These are phyloP conservation scores for Linnemannia elongata DNA, from an alignment of 192 early-diverging fungal species.

Conservation along the genomic window DNA sequence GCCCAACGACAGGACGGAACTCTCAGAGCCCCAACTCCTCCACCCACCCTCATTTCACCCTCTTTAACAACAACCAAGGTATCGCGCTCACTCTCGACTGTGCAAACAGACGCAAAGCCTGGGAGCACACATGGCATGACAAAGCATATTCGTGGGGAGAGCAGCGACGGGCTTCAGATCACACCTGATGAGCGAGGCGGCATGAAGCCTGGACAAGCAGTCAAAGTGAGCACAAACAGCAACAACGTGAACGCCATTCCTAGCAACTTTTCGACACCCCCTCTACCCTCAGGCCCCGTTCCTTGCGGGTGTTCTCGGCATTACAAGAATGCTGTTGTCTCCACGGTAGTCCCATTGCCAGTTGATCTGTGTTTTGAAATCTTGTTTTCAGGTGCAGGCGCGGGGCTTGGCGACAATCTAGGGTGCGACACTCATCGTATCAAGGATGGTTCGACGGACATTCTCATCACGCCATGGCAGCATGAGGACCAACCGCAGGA, in stretches of 20 bases:
- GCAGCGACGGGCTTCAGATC: neutral
- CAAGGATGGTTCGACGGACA: conserved; percentile 32
- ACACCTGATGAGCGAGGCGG: neutral
- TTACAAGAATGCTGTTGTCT: conserved; percentile 26
- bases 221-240: neutral
- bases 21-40: conserved; percentile 13
- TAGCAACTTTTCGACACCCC: neutral
- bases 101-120: neutral
- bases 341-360: conserved; percentile 22
- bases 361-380: conserved; percentile 33
- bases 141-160: conserved; percentile 1
- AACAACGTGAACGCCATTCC: neutral
- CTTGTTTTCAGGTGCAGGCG: conserved; percentile 30
- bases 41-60: conserved; percentile 23
- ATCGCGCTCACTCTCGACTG: conserved; percentile 28
- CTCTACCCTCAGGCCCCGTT: conserved; percentile 2
- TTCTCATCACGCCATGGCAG: conserved; percentile 36
- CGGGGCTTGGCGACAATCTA: conserved; percentile 22
- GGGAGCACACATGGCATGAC: neutral
- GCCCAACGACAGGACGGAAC: neutral
- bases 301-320: conserved; percentile 32
- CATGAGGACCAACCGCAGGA: neutral
- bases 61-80: conserved; percentile 40
- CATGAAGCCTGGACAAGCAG: neutral
- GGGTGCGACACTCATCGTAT: conserved; percentile 21